Conservation (phyloP, 2,329 filamentous ascomycete genomes). For the Lithohypha guttulata region DNA sequence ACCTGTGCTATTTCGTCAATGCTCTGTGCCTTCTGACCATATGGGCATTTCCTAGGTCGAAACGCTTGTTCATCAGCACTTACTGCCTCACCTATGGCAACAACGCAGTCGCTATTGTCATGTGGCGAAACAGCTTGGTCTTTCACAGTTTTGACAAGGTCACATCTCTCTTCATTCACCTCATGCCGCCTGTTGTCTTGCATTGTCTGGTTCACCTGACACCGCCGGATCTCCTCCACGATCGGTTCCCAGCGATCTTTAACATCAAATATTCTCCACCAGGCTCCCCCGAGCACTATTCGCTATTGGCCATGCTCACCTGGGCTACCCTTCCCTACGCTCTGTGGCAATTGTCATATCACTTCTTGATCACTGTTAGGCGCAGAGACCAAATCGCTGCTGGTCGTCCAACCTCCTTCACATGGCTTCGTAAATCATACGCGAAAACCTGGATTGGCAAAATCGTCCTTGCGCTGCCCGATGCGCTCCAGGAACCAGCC, state of each 20-base stretch:
- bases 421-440: constrained; percentile 89
- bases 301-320: constrained; percentile 70
- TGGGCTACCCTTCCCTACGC: constrained; percentile 93
- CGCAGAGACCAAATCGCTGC: constrained; percentile 93
- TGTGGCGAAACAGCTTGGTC: constrained; percentile 98
- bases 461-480: constrained; percentile 67
- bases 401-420: constrained; percentile 90
- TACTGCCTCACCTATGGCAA: constrained; percentile 93
- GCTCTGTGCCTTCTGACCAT: constrained; percentile 68
- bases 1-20: constrained; percentile 98
- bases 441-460: constrained; percentile 80
- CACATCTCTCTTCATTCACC: constrained; percentile 93
- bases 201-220: constrained; percentile 86
- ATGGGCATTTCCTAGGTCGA: constrained; percentile 84
- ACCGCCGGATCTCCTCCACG: constrained; percentile 51
- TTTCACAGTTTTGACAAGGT: constrained; percentile 99
- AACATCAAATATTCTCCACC: constrained; percentile 60
- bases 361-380: constrained; percentile 89
- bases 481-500: constrained; percentile 66
- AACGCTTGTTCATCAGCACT: constrained; percentile 79
- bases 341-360: constrained; percentile 85
- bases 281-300: constrained; percentile 69
- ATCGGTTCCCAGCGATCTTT: constrained; percentile 75
- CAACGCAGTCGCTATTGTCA: constrained; percentile 92
- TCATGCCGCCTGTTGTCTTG: constrained; percentile 91